A percentile compares a stretch with the other conserved stretches of the same genome.
Evolutionary conservation across 139 green algal species (phyloP).

Genomic region (Chlorella sp.): DNA sequence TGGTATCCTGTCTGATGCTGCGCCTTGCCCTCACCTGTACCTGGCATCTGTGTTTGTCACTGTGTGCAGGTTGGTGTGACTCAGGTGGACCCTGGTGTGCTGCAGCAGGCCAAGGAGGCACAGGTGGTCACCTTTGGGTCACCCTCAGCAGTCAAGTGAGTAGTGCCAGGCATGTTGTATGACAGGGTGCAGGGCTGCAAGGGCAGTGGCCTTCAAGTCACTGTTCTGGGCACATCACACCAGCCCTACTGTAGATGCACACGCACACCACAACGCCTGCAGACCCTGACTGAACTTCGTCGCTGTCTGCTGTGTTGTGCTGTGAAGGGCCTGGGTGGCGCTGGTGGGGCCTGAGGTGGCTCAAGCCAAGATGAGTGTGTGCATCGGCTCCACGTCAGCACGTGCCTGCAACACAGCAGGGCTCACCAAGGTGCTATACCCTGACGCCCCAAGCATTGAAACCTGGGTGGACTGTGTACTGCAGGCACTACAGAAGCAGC

Average conservation of each 20-base stretch:
- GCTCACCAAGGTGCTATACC: slow-evolving; percentile 44
- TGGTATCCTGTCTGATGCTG: too few relatives aligned
- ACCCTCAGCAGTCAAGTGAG: slow-evolving; percentile 82
- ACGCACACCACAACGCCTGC: too few relatives aligned
- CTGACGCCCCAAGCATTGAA: slow-evolving; percentile 58
- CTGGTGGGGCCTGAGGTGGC: slow-evolving; percentile 41
- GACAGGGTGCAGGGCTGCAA: too few relatives aligned
- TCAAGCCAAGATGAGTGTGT: slow-evolving; percentile 42
- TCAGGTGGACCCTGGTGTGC: slow-evolving; percentile 21
- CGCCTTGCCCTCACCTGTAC: too few relatives aligned
- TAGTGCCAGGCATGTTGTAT: too few relatives aligned
- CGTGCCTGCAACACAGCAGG: slow-evolving; percentile 45
- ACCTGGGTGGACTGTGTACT: slow-evolving; percentile 55
- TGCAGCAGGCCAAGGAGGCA: slow-evolving; percentile 45
- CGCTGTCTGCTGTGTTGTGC: too few relatives aligned
- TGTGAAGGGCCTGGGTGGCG: slow-evolving; percentile 74
- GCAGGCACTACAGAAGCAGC: too few relatives aligned
- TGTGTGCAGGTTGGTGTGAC: slow-evolving; percentile 3
- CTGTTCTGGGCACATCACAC: too few relatives aligned
- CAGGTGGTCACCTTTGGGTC: slow-evolving; percentile 76
- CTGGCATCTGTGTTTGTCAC: too few relatives aligned
- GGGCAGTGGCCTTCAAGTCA: too few relatives aligned
- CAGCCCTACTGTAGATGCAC: too few relatives aligned
- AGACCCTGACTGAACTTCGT: too few relatives aligned
- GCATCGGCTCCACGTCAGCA: slow-evolving; percentile 77